Evolutionary conservation across 768 basidiomycete species (phyloP).

Genomic region (Pisolithus orientalis): DNA sequence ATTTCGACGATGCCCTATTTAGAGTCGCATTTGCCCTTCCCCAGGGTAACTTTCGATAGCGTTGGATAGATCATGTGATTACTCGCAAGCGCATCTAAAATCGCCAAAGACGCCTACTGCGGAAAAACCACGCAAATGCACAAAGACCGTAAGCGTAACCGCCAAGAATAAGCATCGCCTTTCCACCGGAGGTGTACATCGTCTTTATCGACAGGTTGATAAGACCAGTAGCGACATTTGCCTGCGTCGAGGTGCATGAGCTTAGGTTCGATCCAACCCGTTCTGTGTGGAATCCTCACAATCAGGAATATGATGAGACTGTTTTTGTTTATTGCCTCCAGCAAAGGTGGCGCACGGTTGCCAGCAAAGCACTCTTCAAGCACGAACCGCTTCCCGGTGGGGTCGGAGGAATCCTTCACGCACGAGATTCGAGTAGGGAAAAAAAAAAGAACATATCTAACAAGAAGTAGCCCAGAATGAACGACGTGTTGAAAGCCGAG

Average conservation of each 20-base stretch:
- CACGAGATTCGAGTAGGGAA: conserved; percentile 40
- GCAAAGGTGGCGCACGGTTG: conserved; percentile 40
- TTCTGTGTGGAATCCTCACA: conserved; percentile 39
- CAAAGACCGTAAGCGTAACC: conserved; percentile 57
- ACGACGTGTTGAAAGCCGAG: conserved; percentile 80
- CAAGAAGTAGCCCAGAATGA: conserved; percentile 73
- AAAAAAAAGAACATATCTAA: conserved; percentile 75
- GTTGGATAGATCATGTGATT: neutral
- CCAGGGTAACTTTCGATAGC: neutral
- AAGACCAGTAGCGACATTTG: conserved; percentile 81
- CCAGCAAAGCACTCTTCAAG: conserved; percentile 15
- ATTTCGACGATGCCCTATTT: too few species aligned
- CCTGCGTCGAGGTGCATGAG: conserved; percentile 37
- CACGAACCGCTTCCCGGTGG: conserved; percentile 19
- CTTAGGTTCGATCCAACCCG: neutral
- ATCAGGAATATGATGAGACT: conserved; percentile 74
- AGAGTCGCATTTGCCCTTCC: too few species aligned
- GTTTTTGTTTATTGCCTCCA: conserved; percentile 82
- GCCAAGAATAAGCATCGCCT: conserved; percentile 57
- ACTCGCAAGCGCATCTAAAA: conserved; percentile 8
- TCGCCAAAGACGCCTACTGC: conserved; percentile 29
- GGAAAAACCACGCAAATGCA: conserved; percentile 54
- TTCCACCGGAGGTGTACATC: conserved; percentile 60
- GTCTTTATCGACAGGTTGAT: conserved; percentile 76
- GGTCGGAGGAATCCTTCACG: conserved; percentile 17